Evolutionary conservation across 495 filamentous ascomycete species (phyloP).

Genomic region (Trichodelitschia bisporula): DNA sequence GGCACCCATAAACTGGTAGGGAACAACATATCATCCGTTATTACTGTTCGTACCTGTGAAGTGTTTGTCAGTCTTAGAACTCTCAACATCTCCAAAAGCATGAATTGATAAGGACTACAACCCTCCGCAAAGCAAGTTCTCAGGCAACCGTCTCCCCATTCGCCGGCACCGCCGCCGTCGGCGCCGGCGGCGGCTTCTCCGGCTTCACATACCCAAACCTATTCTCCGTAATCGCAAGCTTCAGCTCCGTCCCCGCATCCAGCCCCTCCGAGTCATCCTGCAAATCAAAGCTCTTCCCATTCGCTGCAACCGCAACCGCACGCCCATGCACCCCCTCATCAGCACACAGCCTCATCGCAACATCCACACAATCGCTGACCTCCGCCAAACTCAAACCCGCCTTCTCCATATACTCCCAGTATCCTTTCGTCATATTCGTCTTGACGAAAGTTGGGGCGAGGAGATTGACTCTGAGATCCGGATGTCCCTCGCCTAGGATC

Average conservation of each 20-base stretch:
- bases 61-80: no score
- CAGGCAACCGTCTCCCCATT: no score
- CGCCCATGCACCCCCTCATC: conserved; percentile 1
- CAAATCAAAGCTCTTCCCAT: not conserved
- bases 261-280: not conserved
- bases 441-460: not conserved
- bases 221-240: not conserved
- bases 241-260: not conserved
- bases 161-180: no score
- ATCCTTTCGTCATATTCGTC: not conserved
- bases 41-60: no score
- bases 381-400: not conserved
- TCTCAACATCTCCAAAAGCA: no score
- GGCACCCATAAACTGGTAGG: no score
- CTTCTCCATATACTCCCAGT: not conserved
- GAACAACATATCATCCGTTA: no score
- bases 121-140: no score
- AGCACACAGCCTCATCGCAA: not conserved
- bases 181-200: no score
- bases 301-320: not conserved
- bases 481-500: not conserved
- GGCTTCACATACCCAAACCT: no score
- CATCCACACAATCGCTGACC: not conserved
- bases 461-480: not conserved
- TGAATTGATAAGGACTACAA: no score